These are phyloP conservation scores for Pelargonium exstipulatum DNA, from an alignment of 441 rosid genomes.

Conservation along the genomic window DNA sequence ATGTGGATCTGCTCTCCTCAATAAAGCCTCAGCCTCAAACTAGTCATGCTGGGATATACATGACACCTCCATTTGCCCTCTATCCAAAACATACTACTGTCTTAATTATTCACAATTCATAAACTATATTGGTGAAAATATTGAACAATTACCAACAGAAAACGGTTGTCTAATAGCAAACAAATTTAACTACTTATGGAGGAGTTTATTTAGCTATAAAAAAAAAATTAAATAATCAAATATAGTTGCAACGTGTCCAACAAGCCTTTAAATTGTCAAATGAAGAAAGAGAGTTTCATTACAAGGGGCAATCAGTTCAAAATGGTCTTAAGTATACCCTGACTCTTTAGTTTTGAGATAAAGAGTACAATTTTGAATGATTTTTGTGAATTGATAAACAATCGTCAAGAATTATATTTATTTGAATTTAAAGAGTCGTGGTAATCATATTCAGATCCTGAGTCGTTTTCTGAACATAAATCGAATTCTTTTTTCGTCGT, in stretches of 20 bases:
- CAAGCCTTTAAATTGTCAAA: background rate
- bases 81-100: background rate
- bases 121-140: no score
- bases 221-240: background rate
- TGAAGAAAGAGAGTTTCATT: background rate
- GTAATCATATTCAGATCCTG: no score
- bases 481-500: no score
- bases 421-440: no score
- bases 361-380: no score
- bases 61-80: background rate
- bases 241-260: background rate
- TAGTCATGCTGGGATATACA: background rate
- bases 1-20: background rate
- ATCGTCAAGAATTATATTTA: no score
- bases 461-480: no score
- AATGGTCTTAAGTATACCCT: background rate
- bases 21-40: background rate
- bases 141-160: background rate
- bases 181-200: background rate
- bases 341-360: no score
- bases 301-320: background rate
- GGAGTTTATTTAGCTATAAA: background rate
- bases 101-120: no score
- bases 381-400: no score
- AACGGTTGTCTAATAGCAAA: background rate